Evolutionary conservation across 108 stramenopile species (phyloP).

Genomic region (Skeletonema tropicum): DNA sequence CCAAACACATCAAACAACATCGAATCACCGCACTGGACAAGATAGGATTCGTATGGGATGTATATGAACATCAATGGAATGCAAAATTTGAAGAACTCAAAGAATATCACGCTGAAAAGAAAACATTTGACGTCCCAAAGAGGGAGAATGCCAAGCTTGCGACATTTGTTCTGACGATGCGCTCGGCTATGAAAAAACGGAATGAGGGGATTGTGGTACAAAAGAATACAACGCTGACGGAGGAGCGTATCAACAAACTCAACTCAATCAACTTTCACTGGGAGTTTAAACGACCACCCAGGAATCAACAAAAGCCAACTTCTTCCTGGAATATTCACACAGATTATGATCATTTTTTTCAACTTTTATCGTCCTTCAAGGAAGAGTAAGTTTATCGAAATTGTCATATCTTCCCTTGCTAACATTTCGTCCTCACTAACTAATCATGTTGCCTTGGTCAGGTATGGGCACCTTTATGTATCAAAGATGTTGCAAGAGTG

Average conservation of each 20-base stretch:
- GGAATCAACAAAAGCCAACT: background rate
- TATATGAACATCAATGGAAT: slow-evolving; percentile 18
- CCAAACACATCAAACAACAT: slow-evolving; percentile 30
- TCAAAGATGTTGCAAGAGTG: slow-evolving; percentile 20
- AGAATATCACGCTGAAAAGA: slow-evolving; percentile 11
- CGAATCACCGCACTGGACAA: slow-evolving; percentile 17
- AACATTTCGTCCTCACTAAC: no score
- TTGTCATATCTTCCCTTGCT: no score
- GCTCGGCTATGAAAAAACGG: slow-evolving; percentile 10
- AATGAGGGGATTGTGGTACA: slow-evolving; percentile 9
- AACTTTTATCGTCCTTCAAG: slow-evolving; percentile 13
- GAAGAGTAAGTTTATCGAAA: no score
- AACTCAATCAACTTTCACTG: slow-evolving; percentile 16
- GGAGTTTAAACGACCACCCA: slow-evolving; percentile 1
- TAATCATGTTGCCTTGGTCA: no score
- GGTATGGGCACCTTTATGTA: slow-evolving; percentile 13
- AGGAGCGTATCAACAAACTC: slow-evolving; percentile 10
- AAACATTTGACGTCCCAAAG: slow-evolving; percentile 16
- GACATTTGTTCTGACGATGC: slow-evolving; percentile 1
- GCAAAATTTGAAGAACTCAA: slow-evolving; percentile 12
- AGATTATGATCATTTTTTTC: background rate
- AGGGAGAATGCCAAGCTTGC: background rate
- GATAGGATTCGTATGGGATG: slow-evolving; percentile 25
- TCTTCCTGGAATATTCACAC: background rate
- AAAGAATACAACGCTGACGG: slow-evolving; percentile 5